A percentile compares a stretch with the other conserved stretches of the same genome.
phyloP scores from a whole-genome alignment of 2,329 filamentous ascomycete genomes.

The Zasmidium angulare region DNA sequence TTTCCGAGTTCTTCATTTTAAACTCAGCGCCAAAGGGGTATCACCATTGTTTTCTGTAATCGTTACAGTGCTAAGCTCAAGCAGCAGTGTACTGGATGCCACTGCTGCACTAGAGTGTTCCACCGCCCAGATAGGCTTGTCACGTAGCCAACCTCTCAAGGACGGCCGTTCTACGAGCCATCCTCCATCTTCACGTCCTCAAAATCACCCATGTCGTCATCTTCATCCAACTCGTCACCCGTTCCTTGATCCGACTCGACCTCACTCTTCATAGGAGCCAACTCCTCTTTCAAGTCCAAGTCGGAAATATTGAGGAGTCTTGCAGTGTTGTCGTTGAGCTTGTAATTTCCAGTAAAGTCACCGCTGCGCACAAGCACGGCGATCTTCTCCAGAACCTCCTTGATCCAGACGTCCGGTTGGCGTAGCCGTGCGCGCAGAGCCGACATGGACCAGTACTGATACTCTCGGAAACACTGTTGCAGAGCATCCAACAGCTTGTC shows the following conservation, averaged over 20 bases:
- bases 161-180: neutral
- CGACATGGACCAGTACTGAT: conserved; percentile 93
- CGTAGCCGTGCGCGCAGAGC: conserved; percentile 72
- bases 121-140: too few relatives aligned
- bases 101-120: too few relatives aligned
- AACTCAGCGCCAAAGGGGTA: too few relatives aligned
- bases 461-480: conserved; percentile 78
- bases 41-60: too few relatives aligned
- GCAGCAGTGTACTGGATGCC: too few relatives aligned
- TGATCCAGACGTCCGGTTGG: conserved; percentile 92
- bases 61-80: too few relatives aligned
- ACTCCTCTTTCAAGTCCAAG: conserved; percentile 52
- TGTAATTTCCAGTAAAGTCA: conserved; percentile 82
- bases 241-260: conserved; percentile 43
- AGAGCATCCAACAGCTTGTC: conserved; percentile 85
- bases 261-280: conserved; percentile 38
- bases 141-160: too few relatives aligned
- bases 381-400: conserved; percentile 78
- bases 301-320: conserved; percentile 53
- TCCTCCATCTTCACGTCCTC: conserved; percentile 21
- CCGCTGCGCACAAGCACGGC: conserved; percentile 81
- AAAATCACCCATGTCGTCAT: conserved; percentile 56
- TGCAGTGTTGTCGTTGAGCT: conserved; percentile 70
- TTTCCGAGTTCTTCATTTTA: too few relatives aligned
- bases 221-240: conserved; percentile 45